Percentiles rank a stretch among this genome's conserved stretches.
phyloP scores from a whole-genome alignment of 225 moss, liverwort and hornwort genomes.

The Pleurozium schreberi region DNA sequence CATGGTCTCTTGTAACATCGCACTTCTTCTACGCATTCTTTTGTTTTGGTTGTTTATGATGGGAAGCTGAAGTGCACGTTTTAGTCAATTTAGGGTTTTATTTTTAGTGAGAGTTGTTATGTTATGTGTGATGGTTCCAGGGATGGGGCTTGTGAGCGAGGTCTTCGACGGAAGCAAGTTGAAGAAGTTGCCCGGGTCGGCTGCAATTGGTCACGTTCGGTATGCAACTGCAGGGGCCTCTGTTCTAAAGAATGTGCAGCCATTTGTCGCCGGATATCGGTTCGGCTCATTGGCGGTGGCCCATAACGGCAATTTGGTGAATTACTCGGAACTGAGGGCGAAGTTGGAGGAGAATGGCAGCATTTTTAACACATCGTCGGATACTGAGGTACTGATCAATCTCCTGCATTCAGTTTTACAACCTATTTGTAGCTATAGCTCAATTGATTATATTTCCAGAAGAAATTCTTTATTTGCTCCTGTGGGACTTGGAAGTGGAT shows the following conservation, averaged over 20 bases:
- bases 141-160: slow-evolving; percentile 84
- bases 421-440: neutral
- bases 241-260: slow-evolving; percentile 90
- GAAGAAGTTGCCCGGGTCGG: slow-evolving; percentile 44
- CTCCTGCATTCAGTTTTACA: neutral
- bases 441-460: neutral
- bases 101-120: neutral
- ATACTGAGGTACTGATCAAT: slow-evolving; percentile 45
- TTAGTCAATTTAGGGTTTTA: neutral
- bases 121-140: neutral
- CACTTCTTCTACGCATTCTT: neutral
- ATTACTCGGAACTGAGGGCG: slow-evolving; percentile 76
- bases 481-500: neutral
- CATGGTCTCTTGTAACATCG: neutral
- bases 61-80: neutral
- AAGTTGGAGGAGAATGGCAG: slow-evolving; percentile 64
- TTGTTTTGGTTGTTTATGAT: neutral
- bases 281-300: slow-evolving; percentile 83
- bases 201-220: slow-evolving; percentile 74
- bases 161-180: slow-evolving; percentile 69
- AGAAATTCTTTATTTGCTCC: neutral
- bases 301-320: slow-evolving; percentile 88
- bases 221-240: slow-evolving; percentile 93
- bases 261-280: slow-evolving; percentile 78
- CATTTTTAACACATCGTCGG: slow-evolving; percentile 91